Evolutionary conservation across 768 basidiomycete species (phyloP).

Genomic region (Austroboletus festivus): DNA sequence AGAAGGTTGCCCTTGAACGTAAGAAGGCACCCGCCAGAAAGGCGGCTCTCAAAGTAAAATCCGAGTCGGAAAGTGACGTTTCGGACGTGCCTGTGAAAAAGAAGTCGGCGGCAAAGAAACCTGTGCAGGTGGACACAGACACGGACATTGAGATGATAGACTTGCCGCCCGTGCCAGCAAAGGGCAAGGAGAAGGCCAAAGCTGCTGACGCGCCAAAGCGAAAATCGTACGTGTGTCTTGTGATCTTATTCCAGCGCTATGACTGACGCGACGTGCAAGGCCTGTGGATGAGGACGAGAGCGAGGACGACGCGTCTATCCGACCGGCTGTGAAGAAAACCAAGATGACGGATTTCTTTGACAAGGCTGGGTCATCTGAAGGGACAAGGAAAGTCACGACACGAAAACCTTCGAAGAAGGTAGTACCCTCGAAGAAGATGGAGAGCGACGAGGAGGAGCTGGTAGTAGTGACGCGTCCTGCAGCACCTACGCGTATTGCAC

Average conservation of each 20-base stretch:
- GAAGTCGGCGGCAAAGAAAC: constrained; percentile 20
- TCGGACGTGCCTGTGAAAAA: constrained; percentile 25
- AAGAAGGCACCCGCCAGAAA: constrained; percentile 35
- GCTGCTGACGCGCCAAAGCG: constrained; percentile 47
- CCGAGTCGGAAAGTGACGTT: constrained; percentile 39
- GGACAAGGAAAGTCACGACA: constrained; percentile 38
- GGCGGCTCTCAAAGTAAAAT: constrained; percentile 32
- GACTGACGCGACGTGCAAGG: constrained; percentile 24
- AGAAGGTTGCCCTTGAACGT: constrained; percentile 23
- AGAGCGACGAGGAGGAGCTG: constrained; percentile 43
- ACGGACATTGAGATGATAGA: constrained; percentile 35
- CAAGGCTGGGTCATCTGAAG: constrained; percentile 39
- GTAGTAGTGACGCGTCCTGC: constrained; percentile 39
- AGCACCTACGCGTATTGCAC: constrained; percentile 47
- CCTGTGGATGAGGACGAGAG: constrained; percentile 34
- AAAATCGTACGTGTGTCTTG: constrained; percentile 57
- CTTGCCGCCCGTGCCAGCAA: constrained; percentile 25
- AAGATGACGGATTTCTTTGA: constrained; percentile 61
- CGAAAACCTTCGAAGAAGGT: constrained; percentile 60
- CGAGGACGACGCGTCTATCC: constrained; percentile 41
- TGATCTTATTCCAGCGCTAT: neutral
- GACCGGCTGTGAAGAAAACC: constrained; percentile 56
- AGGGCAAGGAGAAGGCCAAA: constrained; percentile 47
- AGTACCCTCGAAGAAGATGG: constrained; percentile 52
- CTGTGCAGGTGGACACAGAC: constrained; percentile 35